Evolutionary conservation across 768 basidiomycete genomes (phyloP).

Genomic region (Rhodotorula kratochvilovae): DNA sequence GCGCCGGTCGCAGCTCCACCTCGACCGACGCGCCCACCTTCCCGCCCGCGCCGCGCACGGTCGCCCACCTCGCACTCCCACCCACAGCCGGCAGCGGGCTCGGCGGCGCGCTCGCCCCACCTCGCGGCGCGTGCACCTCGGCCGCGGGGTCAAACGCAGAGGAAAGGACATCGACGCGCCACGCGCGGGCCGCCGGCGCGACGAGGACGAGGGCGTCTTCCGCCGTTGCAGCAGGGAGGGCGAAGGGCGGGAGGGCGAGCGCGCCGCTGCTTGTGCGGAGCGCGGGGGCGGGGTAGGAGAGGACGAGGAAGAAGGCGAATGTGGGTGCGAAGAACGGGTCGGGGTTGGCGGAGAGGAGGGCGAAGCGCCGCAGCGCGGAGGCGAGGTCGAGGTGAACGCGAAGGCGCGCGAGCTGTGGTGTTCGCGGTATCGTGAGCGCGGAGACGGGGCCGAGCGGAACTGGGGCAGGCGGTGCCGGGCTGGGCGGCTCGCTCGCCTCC

Average conservation of each 20-base stretch:
- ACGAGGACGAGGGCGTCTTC: slow-evolving; percentile 10
- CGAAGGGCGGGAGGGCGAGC: slow-evolving; percentile 3
- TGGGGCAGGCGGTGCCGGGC: background rate
- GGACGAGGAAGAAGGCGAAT: background rate
- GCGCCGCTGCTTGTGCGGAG: background rate
- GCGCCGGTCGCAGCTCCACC: background rate
- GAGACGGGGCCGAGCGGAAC: background rate
- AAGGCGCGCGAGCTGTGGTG: no score
- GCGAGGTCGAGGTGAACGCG: slow-evolving; percentile 7
- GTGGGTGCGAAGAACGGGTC: background rate
- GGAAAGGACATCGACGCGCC: slow-evolving; percentile 5
- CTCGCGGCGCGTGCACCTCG: background rate
- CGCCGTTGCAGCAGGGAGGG: background rate
- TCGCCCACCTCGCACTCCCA: background rate
- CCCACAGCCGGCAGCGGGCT: background rate
- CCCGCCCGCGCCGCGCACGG: background rate
- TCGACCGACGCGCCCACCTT: background rate
- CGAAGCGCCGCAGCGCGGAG: background rate
- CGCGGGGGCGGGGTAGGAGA: background rate
- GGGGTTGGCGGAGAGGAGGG: background rate
- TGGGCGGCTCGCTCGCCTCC: background rate
- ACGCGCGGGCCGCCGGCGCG: background rate
- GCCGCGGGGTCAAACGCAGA: background rate
- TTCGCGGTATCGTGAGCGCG: no score
- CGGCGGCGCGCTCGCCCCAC: background rate